Percentiles rank a stretch among this genome's conserved stretches.
Evolutionary conservation across 768 basidiomycete species (phyloP).

Genomic region (Trametes meyenii): DNA sequence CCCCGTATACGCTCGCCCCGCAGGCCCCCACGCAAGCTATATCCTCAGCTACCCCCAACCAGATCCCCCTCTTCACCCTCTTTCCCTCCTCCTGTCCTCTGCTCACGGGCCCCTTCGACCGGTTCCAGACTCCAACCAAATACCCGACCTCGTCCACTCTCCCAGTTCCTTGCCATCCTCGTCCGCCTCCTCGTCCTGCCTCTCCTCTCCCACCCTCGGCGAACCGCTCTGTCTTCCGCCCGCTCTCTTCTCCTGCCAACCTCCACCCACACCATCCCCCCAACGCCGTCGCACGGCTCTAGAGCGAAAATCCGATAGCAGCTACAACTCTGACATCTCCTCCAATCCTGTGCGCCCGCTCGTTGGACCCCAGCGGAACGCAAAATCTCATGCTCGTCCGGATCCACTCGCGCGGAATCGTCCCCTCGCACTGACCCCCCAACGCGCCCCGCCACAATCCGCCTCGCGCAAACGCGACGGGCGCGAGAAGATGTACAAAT

Average conservation of each 20-base stretch:
- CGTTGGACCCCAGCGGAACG: constrained; percentile 1
- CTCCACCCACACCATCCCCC: constrained; percentile 12
- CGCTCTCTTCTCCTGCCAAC: constrained; percentile 27
- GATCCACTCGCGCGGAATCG: constrained; percentile 13
- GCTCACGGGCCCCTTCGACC: constrained; percentile 4
- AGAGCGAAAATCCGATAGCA: not conserved
- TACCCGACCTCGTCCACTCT: constrained; percentile 18
- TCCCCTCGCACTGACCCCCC: constrained; percentile 16
- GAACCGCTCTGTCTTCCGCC: constrained; percentile 31
- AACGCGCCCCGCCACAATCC: not conserved
- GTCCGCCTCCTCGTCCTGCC: constrained; percentile 13
- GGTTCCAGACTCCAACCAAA: constrained; percentile 11
- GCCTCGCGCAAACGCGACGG: constrained; percentile 17
- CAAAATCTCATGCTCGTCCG: not conserved
- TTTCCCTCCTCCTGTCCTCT: constrained; percentile 13
- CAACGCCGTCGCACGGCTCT: not conserved
- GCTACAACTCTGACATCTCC: not conserved
- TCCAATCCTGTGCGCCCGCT: not conserved
- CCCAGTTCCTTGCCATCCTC: constrained; percentile 10
- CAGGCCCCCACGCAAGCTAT: constrained; percentile 23
- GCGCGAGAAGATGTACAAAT: constrained; percentile 51
- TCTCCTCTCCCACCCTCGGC: constrained; percentile 14
- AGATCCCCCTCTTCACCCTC: constrained; percentile 28
- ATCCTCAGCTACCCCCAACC: constrained; percentile 39
- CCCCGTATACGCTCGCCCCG: constrained; percentile 21